A percentile compares a stretch with the other conserved stretches of the same genome.
Conservation (phyloP, 768 basidiomycete genomes). For the Mycena capillaripes region DNA sequence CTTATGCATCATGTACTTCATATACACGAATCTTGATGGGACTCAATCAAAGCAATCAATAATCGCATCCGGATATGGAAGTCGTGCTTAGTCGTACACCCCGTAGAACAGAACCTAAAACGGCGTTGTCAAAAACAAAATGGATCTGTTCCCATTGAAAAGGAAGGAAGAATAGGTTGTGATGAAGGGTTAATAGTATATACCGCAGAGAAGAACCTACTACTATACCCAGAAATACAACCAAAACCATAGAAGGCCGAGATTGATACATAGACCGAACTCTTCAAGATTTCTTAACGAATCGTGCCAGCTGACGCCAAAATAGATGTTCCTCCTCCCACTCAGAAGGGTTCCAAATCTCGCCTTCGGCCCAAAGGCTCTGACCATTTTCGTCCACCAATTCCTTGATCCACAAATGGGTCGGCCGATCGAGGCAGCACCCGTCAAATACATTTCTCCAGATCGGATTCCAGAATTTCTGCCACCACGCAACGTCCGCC, state of each 20-base stretch:
- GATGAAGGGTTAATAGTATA: too few species aligned
- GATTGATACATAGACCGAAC: background rate
- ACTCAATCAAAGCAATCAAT: background rate
- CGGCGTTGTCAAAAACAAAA: too few species aligned
- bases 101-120: background rate
- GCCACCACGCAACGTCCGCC: slow-evolving; percentile 77
- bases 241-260: background rate
- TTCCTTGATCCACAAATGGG: slow-evolving; percentile 60
- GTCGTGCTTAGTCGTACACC: background rate
- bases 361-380: slow-evolving; percentile 63
- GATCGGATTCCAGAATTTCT: slow-evolving; percentile 77
- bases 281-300: slow-evolving; percentile 57
- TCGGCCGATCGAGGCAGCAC: slow-evolving; percentile 72
- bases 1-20: background rate
- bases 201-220: too few species aligned
- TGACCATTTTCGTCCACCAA: slow-evolving; percentile 45
- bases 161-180: too few species aligned
- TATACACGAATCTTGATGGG: background rate
- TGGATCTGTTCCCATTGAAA: too few species aligned
- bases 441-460: slow-evolving; percentile 75
- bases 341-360: slow-evolving; percentile 60
- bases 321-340: slow-evolving; percentile 64
- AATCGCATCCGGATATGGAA: background rate
- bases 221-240: background rate
- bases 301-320: slow-evolving; percentile 70